Evolutionary conservation across 805 yeast genomes (phyloP).

Genomic region (Suhomyces faveliae): DNA sequence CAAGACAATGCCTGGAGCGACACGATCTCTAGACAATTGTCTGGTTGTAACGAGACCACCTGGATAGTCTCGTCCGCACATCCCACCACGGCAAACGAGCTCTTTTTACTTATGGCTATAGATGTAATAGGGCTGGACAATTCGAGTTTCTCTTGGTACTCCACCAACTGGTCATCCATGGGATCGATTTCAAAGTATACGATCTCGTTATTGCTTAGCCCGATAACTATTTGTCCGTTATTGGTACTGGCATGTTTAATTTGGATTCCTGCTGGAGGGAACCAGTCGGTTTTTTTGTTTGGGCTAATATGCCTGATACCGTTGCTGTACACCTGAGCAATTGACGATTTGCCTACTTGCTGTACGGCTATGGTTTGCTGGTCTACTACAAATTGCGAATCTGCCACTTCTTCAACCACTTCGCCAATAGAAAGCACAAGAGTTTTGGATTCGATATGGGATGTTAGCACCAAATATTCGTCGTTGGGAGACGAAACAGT

Average conservation of each 20-base stretch:
- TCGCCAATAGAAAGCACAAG: constrained; percentile 77
- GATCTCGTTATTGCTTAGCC: constrained; percentile 68
- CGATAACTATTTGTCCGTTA: constrained; percentile 64
- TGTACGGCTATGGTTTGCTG: constrained; percentile 66
- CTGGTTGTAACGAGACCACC: constrained; percentile 60
- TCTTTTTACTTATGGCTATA: constrained; percentile 42
- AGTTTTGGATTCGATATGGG: constrained; percentile 57
- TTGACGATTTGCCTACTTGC: constrained; percentile 60
- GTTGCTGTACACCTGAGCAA: constrained; percentile 70
- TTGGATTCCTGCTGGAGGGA: constrained; percentile 73
- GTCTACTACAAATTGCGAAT: constrained; percentile 56
- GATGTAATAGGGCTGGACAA: constrained; percentile 50
- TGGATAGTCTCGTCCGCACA: constrained; percentile 69
- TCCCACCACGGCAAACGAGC: constrained; percentile 67
- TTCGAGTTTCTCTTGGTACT: constrained; percentile 62
- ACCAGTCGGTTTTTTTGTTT: constrained; percentile 58
- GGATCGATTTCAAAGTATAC: constrained; percentile 80
- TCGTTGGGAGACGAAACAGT: constrained; percentile 48
- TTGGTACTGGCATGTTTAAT: constrained; percentile 63
- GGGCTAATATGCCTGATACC: constrained; percentile 59
- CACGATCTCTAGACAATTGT: constrained; percentile 56
- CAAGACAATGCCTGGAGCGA: constrained; percentile 68
- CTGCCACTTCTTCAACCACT: constrained; percentile 69
- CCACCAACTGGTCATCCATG: constrained; percentile 59
- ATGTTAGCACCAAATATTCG: constrained; percentile 62